Percentiles rank a stretch among this genome's conserved stretches.
These are phyloP conservation scores for Iris pallida DNA, from an alignment of 116 monocot species.

Conservation along the genomic window DNA sequence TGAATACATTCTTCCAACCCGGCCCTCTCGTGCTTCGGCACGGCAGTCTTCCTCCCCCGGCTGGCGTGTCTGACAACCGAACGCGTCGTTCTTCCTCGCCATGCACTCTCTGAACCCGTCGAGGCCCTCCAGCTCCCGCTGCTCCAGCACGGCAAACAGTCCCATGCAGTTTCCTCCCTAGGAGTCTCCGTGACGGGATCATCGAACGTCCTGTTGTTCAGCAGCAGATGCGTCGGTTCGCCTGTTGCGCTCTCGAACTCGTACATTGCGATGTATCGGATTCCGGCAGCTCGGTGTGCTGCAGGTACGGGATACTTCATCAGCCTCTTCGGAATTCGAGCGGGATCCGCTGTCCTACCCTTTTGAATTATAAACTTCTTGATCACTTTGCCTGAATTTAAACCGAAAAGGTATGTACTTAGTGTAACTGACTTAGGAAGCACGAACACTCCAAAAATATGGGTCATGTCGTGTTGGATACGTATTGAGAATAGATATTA, in stretches of 20 bases:
- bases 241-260: constrained; percentile 50
- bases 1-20: constrained; percentile 96
- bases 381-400: constrained; percentile 57
- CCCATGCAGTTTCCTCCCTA: constrained; percentile 45
- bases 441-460: no score
- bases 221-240: constrained; percentile 56
- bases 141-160: constrained; percentile 44
- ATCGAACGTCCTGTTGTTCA: constrained; percentile 44
- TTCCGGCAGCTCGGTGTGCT: constrained; percentile 8
- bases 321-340: constrained; percentile 31
- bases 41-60: constrained; percentile 5
- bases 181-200: constrained; percentile 72
- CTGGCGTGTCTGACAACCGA: constrained; percentile 30
- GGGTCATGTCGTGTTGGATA: no score
- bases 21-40: constrained; percentile 37
- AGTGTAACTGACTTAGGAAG: no score
- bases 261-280: constrained; percentile 55
- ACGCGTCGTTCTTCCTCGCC: constrained; percentile 41
- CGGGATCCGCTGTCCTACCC: constrained; percentile 5
- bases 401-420: no score
- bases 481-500: no score
- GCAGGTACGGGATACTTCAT: constrained; percentile 1
- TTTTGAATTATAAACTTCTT: constrained; percentile 45
- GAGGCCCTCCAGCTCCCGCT: constrained; percentile 34
- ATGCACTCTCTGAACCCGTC: constrained; percentile 57